These are phyloP conservation scores for Fraxinus platypoda DNA, from an alignment of 305 asterid species.

Conservation along the genomic window DNA sequence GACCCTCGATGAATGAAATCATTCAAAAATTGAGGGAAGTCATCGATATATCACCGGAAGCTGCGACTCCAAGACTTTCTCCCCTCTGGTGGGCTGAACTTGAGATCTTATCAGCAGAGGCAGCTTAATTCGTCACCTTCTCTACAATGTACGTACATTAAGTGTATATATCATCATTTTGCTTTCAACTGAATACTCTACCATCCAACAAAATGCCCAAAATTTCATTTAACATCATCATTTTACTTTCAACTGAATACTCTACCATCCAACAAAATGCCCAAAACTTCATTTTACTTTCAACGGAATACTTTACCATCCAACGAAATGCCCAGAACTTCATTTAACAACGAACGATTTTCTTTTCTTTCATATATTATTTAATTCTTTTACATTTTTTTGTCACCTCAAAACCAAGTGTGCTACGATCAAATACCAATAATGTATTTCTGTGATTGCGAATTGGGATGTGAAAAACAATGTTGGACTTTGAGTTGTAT, in stretches of 20 bases:
- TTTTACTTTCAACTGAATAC: not conserved
- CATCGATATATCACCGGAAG: conserved; percentile 63
- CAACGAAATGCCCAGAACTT: not conserved
- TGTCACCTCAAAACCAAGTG: conserved; percentile 17
- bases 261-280: not conserved
- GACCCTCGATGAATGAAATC: conserved; percentile 66
- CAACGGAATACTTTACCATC: not conserved
- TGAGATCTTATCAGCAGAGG: conserved; percentile 80
- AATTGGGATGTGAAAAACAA: conserved; percentile 2
- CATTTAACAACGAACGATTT: not conserved
- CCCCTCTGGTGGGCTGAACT: conserved; percentile 99
- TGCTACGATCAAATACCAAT: conserved; percentile 17
- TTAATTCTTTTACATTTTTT: conserved; percentile 28
- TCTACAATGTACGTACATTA: not conserved
- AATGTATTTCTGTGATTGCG: conserved; percentile 15
- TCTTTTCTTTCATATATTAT: conserved; percentile 10
- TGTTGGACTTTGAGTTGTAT: not conserved
- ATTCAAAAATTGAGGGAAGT: conserved; percentile 46
- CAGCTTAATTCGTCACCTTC: conserved; percentile 40
- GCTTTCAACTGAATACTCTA: not conserved
- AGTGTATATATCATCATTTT: not conserved
- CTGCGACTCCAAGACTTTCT: conserved; percentile 74
- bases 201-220: not conserved
- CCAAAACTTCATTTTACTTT: not conserved
- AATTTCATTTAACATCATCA: not conserved